Evolutionary conservation across 768 basidiomycete genomes (phyloP).

Genomic region (Calocera viscosa): DNA sequence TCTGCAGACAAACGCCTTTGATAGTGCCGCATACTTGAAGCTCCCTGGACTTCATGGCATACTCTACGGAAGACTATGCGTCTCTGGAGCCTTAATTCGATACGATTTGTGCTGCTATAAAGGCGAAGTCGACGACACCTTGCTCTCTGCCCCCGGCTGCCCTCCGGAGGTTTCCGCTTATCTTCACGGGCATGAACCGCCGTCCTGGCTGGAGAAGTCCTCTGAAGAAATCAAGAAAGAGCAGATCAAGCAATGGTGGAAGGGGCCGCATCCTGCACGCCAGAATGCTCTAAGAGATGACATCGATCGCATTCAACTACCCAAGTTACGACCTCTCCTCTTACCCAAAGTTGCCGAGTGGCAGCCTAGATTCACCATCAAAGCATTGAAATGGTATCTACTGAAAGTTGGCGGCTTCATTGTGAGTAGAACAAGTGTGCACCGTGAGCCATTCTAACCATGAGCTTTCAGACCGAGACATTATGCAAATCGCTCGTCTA

Average conservation of each 20-base stretch:
- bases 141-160: neutral
- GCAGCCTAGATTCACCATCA: neutral
- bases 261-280: neutral
- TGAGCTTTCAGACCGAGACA: neutral
- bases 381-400: neutral
- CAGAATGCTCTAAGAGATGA: neutral
- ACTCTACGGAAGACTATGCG: neutral
- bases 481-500: neutral
- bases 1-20: neutral
- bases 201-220: neutral
- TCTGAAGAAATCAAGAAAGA: neutral
- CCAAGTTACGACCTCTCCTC: neutral
- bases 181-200: neutral
- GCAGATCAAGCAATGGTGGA: neutral
- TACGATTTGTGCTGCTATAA: neutral
- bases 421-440: neutral
- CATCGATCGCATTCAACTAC: neutral
- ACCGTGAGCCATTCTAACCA: neutral
- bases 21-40: neutral
- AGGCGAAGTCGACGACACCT: neutral
- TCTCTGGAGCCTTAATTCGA: neutral
- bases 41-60: neutral
- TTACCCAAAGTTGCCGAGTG: neutral
- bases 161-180: neutral
- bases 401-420: neutral